Conservation (phyloP, 345 rosid species). For the sweet orange (Citrus sinensis) region DNA sequence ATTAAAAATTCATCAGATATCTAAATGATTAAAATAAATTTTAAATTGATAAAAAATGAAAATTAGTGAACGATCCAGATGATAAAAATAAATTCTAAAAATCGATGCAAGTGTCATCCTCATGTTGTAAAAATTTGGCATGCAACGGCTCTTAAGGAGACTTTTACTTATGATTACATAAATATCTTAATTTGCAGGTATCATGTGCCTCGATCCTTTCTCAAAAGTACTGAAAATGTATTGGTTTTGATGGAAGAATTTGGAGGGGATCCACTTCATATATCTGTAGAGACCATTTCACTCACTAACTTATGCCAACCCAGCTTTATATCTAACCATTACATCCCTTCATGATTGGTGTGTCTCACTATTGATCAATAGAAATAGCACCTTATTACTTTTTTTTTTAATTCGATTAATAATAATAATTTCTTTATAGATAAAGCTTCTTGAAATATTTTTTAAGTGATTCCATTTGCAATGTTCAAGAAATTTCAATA, state of each 20-base stretch:
- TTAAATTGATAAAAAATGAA: too few species aligned
- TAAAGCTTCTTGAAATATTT: background rate
- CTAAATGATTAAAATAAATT: too few species aligned
- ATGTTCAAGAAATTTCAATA: too few species aligned
- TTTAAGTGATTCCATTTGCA: background rate
- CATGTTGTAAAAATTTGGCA: too few species aligned
- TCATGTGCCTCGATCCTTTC: slow-evolving; percentile 71
- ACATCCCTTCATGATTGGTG: background rate
- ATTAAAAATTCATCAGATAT: too few species aligned
- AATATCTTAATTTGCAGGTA: slow-evolving; percentile 39
- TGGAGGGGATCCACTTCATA: slow-evolving; percentile 59
- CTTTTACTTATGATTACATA: background rate
- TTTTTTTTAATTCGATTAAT: background rate
- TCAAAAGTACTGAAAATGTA: slow-evolving; percentile 46
- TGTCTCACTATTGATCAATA: too few species aligned
- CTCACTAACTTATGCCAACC: background rate
- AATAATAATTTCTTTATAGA: background rate
- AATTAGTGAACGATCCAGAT: too few species aligned
- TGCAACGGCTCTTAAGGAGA: too few species aligned
- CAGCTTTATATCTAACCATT: background rate
- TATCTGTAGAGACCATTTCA: slow-evolving; percentile 49
- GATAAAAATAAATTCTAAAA: too few species aligned
- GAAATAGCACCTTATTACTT: background rate
- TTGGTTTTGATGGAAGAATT: slow-evolving; percentile 65
- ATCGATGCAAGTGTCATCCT: too few species aligned